Percentiles rank a stretch among this genome's conserved stretches.
Evolutionary conservation across 768 basidiomycete genomes (phyloP).

Genomic region (Galerina sulciceps): DNA sequence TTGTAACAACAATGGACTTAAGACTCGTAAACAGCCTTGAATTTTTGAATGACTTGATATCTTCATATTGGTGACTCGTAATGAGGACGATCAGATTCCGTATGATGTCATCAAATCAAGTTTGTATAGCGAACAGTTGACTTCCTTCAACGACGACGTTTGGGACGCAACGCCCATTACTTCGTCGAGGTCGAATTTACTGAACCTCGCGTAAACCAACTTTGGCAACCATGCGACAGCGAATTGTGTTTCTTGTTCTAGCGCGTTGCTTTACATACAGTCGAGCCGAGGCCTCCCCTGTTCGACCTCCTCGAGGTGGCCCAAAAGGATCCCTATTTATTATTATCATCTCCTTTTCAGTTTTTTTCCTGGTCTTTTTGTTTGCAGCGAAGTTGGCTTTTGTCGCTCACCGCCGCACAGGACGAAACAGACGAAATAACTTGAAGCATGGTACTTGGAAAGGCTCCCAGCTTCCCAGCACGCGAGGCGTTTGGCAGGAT

Average conservation of each 20-base stretch:
- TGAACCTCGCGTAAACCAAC: too few species aligned
- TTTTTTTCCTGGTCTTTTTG: slow-evolving; percentile 16
- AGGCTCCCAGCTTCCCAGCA: not conserved
- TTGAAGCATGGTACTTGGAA: not conserved
- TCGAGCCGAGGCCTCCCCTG: not conserved
- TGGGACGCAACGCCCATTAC: too few species aligned
- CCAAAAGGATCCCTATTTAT: slow-evolving; percentile 3
- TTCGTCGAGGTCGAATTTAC: too few species aligned
- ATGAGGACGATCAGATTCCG: too few species aligned
- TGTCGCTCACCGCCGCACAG: slow-evolving; percentile 15
- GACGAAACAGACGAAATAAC: too few species aligned
- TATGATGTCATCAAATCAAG: too few species aligned
- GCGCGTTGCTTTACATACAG: not conserved
- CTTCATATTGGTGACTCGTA: too few species aligned
- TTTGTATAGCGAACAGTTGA: too few species aligned
- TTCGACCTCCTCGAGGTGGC: not conserved
- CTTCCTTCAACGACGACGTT: too few species aligned
- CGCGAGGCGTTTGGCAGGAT: slow-evolving; percentile 7
- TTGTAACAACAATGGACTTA: too few species aligned
- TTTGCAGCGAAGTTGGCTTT: slow-evolving; percentile 23
- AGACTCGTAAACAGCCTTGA: too few species aligned
- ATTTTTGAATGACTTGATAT: too few species aligned
- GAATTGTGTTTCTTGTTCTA: not conserved
- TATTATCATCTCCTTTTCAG: slow-evolving; percentile 8
- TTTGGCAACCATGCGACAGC: not conserved